Base-by-base conservation (phyloP, 331 rosid species). In the Dryas integrifolia region DNA sequence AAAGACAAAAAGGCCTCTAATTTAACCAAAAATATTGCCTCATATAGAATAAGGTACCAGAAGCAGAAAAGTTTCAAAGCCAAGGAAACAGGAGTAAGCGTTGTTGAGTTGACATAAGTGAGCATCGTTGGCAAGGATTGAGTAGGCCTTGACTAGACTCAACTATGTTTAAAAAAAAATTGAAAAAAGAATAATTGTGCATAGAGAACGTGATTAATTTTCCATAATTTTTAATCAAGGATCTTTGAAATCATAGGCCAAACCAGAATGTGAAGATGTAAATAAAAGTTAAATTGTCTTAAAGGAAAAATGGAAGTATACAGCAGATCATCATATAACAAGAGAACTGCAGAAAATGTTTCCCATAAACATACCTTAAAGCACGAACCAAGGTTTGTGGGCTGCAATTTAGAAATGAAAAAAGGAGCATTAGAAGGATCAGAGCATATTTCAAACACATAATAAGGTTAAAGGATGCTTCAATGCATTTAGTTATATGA, bases 321-420 rank as follows among this genome's bases (percentile, higher is more conserved):
- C 16, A 53, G 50, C 5, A 78, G 40, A 11, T 30, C 30, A 45
- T 18, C 1, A 2, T 26, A 39, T 9, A 21, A 51, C 51, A 76
- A 63, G 57, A 59, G 24, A 46, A 65, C 53, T 57, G 58, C 15
- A 14, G 56, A 65, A 49, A 71, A 49, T 59, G 55, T 15, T 64
- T 35, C 70, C 68, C 50, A 65, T 63, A 46, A 73, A 64, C 90
- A 76, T 85, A 89, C 98, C 96, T 86, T 74, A 95, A 41, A 81
- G 98, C 96, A 53, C 96, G 96, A 74, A 88, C 98, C 85, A 95
- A 75, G 68, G 98, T 95, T 81, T 89, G 96, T n/a, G 98, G 98
- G 88, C 98, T 95, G 97, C 86, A 85, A 71, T 67, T 18, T 4
- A 76, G 40, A 70, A 80, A 65, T 66, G 18, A 68, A 55, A 43